A percentile compares a stretch with the other conserved stretches of the same genome.
Evolutionary conservation across 2,329 filamentous ascomycete genomes (phyloP).

Genomic region (Massarina eburnea): DNA sequence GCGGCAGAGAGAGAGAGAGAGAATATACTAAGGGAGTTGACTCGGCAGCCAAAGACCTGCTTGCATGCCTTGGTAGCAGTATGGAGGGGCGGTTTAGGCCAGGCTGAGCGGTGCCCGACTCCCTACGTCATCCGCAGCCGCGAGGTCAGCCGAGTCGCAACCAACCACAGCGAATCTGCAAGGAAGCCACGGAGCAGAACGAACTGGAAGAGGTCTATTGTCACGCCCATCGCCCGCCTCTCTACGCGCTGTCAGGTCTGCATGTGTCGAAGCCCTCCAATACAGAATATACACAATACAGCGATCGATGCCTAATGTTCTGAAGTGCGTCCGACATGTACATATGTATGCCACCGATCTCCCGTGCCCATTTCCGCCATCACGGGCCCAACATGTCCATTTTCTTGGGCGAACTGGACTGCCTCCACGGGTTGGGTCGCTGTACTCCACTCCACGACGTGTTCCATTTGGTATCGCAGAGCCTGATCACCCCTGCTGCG

Average conservation of each 20-base stretch:
- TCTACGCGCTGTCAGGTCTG: no score
- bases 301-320: slow-evolving; percentile 3
- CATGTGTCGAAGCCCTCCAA: no score
- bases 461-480: background rate
- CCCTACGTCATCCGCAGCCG: slow-evolving; percentile 6
- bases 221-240: no score
- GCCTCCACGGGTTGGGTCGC: background rate
- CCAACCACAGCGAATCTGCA: slow-evolving; percentile 4
- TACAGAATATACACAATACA: no score
- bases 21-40: slow-evolving; percentile 1
- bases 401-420: background rate
- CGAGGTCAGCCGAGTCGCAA: slow-evolving; percentile 3
- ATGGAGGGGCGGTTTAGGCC: slow-evolving; percentile 1
- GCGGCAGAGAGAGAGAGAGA: slow-evolving; percentile 2
- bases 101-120: background rate
- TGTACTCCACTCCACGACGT: background rate
- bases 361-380: background rate
- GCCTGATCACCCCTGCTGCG: slow-evolving; percentile 7
- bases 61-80: slow-evolving; percentile 4
- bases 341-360: no score
- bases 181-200: background rate
- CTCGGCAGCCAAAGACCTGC: background rate
- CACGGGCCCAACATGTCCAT: background rate
- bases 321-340: background rate
- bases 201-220: no score